Evolutionary conservation across 75 land plant species (phyloP).

Genomic region (Pinus tabuliformis): DNA sequence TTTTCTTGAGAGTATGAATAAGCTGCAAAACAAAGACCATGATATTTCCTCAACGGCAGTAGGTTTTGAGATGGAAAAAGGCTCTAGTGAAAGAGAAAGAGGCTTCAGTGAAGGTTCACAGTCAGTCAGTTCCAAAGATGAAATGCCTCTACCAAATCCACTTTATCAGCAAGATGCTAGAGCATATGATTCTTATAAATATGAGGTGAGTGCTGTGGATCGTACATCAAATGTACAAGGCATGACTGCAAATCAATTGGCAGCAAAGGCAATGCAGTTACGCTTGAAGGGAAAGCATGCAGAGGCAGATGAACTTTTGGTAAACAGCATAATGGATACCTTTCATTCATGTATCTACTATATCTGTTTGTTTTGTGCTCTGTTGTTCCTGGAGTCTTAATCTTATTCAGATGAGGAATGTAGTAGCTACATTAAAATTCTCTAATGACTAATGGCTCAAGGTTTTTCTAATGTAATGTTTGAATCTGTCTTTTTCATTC

Average conservation of each 20-base stretch:
- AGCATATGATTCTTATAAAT: background rate
- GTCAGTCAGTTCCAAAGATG: background rate
- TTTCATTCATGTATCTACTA: background rate
- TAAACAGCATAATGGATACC: conserved; percentile 13
- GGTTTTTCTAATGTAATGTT: background rate
- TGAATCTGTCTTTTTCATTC: background rate
- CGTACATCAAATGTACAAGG: conserved; percentile 2
- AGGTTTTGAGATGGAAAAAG: conserved; percentile 5
- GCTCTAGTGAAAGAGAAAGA: background rate
- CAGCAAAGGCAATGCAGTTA: conserved; percentile 85
- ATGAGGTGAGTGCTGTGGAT: background rate
- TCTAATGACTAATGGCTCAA: background rate
- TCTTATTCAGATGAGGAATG: no score
- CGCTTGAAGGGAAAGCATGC: conserved; percentile 79
- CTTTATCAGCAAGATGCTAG: background rate
- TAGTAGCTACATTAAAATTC: no score
- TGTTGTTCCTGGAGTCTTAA: no score
- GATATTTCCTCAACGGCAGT: conserved; percentile 1
- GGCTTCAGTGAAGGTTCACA: no score
- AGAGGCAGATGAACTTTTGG: conserved; percentile 88
- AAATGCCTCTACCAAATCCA: background rate
- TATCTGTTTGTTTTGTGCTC: no score
- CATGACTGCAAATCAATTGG: conserved; percentile 84
- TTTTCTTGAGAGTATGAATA: conserved; percentile 38
- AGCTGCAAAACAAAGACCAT: conserved; percentile 13